Percentiles rank a stretch among this genome's conserved stretches.
Evolutionary conservation across 2,329 filamentous ascomycete species (phyloP).

Genomic region (Verticillium klebahnii): DNA sequence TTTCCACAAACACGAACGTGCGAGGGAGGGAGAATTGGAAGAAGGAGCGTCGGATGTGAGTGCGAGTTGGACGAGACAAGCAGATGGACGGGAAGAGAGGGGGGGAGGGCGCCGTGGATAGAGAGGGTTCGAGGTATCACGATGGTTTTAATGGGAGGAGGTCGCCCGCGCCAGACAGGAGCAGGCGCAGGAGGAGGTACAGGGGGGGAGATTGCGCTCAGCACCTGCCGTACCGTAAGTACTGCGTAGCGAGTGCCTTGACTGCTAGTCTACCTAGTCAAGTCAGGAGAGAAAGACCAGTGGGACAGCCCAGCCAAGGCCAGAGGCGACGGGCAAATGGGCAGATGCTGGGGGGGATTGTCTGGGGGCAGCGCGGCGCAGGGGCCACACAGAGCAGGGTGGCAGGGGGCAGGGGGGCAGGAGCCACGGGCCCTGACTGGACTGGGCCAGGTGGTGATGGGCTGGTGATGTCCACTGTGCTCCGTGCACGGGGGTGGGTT

Average conservation of each 20-base stretch:
- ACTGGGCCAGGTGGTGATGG: background rate
- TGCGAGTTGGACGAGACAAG: background rate
- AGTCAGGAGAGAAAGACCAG: background rate
- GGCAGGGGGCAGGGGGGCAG: background rate
- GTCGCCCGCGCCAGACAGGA: background rate
- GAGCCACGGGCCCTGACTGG: background rate
- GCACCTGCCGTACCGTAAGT: background rate
- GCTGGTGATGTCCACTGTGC: background rate
- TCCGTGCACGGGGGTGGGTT: background rate
- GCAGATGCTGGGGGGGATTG: background rate
- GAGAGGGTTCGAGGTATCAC: background rate
- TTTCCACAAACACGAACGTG: background rate
- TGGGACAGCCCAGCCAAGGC: background rate
- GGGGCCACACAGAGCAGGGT: background rate
- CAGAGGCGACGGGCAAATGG: background rate
- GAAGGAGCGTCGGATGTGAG: background rate
- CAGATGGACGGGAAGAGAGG: background rate
- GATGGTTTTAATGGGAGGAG: background rate
- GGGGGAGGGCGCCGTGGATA: background rate
- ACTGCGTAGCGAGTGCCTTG: background rate
- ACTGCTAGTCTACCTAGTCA: background rate
- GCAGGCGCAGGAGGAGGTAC: background rate
- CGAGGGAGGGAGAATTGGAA: background rate
- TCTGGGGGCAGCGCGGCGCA: background rate
- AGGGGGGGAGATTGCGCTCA: background rate